A percentile compares a stretch with the other conserved stretches of the same genome.
These are phyloP conservation scores for Blastobotrys elegans DNA, from an alignment of 1,139 yeast genomes.

Conservation along the genomic window DNA sequence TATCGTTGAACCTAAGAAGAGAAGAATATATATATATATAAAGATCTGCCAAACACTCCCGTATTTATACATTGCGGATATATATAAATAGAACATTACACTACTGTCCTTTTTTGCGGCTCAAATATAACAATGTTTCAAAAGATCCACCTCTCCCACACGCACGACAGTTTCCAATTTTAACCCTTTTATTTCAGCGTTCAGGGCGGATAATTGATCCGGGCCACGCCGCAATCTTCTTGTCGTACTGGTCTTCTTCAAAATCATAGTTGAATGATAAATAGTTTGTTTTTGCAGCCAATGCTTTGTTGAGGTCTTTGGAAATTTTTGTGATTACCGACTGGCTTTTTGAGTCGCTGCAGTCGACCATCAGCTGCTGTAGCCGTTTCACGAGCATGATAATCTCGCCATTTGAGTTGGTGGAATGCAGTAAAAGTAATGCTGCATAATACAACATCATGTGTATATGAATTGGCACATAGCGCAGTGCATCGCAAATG, in stretches of 20 bases:
- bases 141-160: no score
- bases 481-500: slow-evolving; percentile 51
- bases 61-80: no score
- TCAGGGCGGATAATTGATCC: slow-evolving; percentile 17
- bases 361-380: background rate
- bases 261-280: background rate
- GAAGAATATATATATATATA: no score
- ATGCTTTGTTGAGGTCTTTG: background rate
- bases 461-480: slow-evolving; percentile 67
- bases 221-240: slow-evolving; percentile 23
- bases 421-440: slow-evolving; percentile 40
- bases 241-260: slow-evolving; percentile 8
- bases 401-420: slow-evolving; percentile 2
- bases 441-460: slow-evolving; percentile 69
- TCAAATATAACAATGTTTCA: no score
- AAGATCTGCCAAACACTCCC: no score
- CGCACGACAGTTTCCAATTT: no score
- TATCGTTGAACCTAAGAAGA: no score
- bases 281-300: background rate
- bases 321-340: background rate
- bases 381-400: slow-evolving; percentile 31
- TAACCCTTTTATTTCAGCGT: no score
- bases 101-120: no score
- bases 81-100: no score
- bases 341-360: background rate